Evolutionary conservation across 75 land plant species (phyloP).

Genomic region (Selaginella tamariscina): DNA sequence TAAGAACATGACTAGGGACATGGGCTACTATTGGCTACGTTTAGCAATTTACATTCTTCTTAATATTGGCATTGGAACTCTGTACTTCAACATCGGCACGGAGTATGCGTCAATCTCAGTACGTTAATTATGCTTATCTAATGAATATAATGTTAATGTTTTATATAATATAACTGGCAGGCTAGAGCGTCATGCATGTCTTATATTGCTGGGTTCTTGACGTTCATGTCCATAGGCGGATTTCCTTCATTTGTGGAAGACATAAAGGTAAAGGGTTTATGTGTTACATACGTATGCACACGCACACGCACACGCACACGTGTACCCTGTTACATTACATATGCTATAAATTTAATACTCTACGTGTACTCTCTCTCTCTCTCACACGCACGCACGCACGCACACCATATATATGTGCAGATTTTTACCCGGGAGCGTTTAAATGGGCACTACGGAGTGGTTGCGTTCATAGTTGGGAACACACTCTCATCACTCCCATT

Average conservation of each 20-base stretch:
- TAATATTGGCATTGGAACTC: conserved; percentile 40
- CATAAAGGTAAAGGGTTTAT: background rate
- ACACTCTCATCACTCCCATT: conserved; percentile 83
- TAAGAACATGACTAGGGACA: conserved; percentile 59
- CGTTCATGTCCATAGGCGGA: background rate
- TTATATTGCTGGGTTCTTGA: background rate
- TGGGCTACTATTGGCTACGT: conserved; percentile 76
- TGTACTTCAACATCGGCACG: conserved; percentile 37
- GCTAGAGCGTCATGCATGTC: background rate
- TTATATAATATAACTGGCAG: too few species aligned
- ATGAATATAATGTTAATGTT: background rate
- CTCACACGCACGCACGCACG: too few species aligned
- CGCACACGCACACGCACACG: too few species aligned
- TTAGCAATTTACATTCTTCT: conserved; percentile 39
- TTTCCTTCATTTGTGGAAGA: background rate
- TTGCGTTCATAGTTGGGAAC: conserved; percentile 80
- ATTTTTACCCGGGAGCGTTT: conserved; percentile 88
- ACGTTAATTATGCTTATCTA: too few species aligned
- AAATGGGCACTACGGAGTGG: conserved; percentile 93
- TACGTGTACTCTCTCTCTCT: background rate
- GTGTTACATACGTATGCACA: too few species aligned
- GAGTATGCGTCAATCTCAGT: background rate
- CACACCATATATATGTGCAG: conserved; percentile 39
- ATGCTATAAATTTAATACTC: too few species aligned
- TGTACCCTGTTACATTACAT: too few species aligned